These are phyloP conservation scores for Solanum hybrid DNA, from an alignment of 305 asterid species.

Conservation along the genomic window DNA sequence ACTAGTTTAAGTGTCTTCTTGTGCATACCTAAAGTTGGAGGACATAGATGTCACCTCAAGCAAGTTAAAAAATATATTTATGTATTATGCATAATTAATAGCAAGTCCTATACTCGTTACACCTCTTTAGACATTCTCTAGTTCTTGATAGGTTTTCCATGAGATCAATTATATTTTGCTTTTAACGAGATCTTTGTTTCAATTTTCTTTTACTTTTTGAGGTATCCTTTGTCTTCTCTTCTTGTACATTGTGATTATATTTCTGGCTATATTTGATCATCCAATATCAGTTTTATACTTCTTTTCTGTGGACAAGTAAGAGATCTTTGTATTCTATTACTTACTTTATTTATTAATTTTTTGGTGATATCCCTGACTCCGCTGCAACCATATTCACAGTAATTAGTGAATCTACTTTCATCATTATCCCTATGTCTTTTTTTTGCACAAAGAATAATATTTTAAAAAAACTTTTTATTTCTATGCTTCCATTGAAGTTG, in stretches of 20 bases:
- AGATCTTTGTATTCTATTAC: background rate
- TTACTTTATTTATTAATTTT: no score
- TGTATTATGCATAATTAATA: background rate
- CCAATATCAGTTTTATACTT: no score
- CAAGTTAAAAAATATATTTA: no score
- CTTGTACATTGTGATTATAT: background rate
- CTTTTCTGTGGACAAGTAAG: background rate
- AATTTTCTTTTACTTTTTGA: no score
- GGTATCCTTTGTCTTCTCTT: background rate
- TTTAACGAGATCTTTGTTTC: background rate
- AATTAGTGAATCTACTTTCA: background rate
- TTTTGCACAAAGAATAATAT: background rate
- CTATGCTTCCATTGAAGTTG: background rate
- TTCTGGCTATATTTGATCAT: background rate
- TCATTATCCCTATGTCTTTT: background rate
- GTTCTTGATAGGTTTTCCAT: background rate
- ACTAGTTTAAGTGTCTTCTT: background rate
- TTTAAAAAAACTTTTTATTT: background rate
- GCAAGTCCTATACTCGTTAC: background rate
- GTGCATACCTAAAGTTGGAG: background rate
- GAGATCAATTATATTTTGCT: no score
- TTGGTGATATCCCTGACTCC: background rate
- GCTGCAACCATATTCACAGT: background rate
- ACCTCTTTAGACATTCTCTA: background rate
- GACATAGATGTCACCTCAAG: background rate